These are phyloP conservation scores for Fusarium irregulare DNA, from an alignment of 2,329 filamentous ascomycete species.

Conservation along the genomic window DNA sequence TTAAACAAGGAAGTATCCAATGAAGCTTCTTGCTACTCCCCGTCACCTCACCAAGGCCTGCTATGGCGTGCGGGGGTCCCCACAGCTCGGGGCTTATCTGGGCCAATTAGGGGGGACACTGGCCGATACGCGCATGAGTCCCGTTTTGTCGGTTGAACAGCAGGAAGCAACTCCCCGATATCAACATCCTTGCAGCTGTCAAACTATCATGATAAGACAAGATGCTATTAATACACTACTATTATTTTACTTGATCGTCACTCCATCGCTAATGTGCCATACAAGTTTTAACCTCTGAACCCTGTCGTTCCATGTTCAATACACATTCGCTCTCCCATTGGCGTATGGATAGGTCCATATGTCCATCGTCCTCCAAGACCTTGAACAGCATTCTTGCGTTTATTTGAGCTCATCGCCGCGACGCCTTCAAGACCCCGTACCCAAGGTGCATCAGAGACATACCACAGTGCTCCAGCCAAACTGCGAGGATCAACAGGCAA, in stretches of 20 bases:
- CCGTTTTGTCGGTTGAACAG: conserved; percentile 16
- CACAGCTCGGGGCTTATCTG: conserved; percentile 19
- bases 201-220: not conserved
- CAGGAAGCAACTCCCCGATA: conserved; percentile 33
- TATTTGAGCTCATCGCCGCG: conserved; percentile 27
- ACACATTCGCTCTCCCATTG: conserved; percentile 30
- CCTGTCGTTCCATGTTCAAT: conserved; percentile 35
- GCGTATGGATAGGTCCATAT: conserved; percentile 33
- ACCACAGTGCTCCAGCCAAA: conserved; percentile 58
- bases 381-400: conserved; percentile 24
- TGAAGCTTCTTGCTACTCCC: conserved; percentile 30
- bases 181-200: not conserved
- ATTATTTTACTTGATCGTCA: not conserved
- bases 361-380: conserved; percentile 33
- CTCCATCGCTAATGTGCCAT: no score
- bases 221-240: not conserved
- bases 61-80: conserved; percentile 45
- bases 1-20: conserved; percentile 29
- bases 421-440: conserved; percentile 31
- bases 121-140: conserved; percentile 31
- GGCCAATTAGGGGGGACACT: conserved; percentile 22
- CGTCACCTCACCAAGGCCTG: conserved; percentile 35
- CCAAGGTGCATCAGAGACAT: conserved; percentile 46
- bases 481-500: conserved; percentile 60
- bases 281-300: not conserved